Conservation (phyloP, 352 stramenopile genomes). For the Paralagenidium karlingii region DNA sequence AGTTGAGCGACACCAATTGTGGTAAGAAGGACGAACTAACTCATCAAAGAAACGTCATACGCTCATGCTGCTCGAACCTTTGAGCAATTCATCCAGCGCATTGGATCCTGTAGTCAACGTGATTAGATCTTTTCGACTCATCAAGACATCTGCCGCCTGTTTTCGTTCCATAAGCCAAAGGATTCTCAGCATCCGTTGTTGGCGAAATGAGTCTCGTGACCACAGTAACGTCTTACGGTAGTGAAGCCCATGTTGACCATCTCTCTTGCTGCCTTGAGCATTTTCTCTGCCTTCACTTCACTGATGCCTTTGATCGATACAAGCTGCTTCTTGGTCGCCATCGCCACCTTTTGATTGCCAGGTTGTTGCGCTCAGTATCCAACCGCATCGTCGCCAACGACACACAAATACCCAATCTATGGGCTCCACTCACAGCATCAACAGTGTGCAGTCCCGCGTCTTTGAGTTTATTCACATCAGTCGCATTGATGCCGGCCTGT, state of each 20-base stretch:
- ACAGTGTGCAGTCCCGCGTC: slow-evolving; percentile 96
- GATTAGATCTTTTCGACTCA: slow-evolving; percentile 88
- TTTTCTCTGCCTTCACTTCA: slow-evolving; percentile 97
- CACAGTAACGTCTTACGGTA: slow-evolving; percentile 65
- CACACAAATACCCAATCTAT: not conserved
- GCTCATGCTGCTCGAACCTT: slow-evolving; percentile 22
- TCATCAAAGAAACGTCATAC: not conserved
- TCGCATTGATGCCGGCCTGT: slow-evolving; percentile 93
- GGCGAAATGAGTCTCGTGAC: not conserved
- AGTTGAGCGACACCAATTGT: too few relatives aligned
- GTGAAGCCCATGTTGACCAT: slow-evolving; percentile 98
- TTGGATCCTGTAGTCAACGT: slow-evolving; percentile 89
- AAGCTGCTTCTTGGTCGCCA: slow-evolving; percentile 96
- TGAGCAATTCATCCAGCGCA: slow-evolving; percentile 82
- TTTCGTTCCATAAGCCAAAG: not conserved
- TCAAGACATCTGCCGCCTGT: slow-evolving; percentile 78
- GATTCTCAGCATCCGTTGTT: not conserved
- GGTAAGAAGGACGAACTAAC: not conserved
- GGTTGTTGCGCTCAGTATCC: too few relatives aligned
- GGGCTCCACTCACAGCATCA: slow-evolving; percentile 74
- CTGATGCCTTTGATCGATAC: slow-evolving; percentile 98
- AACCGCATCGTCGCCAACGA: not conserved
- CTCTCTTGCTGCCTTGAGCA: slow-evolving; percentile 95
- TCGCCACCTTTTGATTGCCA: slow-evolving; percentile 81
- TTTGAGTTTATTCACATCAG: slow-evolving; percentile 98